Base-by-base conservation (phyloP, 2,329 filamentous ascomycete species). In the Didymella keratinophila region DNA sequence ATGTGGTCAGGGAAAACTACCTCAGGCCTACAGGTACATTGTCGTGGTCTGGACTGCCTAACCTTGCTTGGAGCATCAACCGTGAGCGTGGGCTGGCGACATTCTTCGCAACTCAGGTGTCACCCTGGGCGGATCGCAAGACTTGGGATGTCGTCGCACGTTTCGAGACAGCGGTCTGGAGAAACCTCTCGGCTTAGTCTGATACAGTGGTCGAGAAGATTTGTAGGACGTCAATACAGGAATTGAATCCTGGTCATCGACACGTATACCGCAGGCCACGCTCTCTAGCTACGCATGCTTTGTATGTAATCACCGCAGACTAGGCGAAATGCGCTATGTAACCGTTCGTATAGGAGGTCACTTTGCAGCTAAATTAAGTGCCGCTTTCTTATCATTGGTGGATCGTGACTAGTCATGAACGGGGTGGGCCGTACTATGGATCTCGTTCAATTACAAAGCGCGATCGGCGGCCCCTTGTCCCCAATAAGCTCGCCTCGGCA, bases 161-260 rank as follows among this genome's bases (percentile, higher is more conserved):
- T 16, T 72, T 71, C 48, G 65, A 68, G 49, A 67, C 63, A 18
- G 67, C 66, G 25, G 68, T 66, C 20, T 72, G 66, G 69, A 64
- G 45, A 27, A 62, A 52, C 47, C 47, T 65, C 18, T 23, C 23
- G 5, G 41, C 43, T 18, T 55, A 58, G 23, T 34, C 30, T 7
- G 12, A 14, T 7, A 28, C 8, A 16, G 12, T 20, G 8, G n/a
- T 44, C 18, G 23, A 30, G n/a, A 14, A 42, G 16, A 37, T 25
- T 12, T 14, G 32, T 36, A 28, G 7, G 11, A 27, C 3, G 28
- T 34, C n/a, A 21, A 52, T 36, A 3, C 12, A 14, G 18, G 12
- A 11, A 34, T 8, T 10, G 7, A 27, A 37, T 11, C 25, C 21
- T 45, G 2, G 32, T 52, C 16, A 11, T 45, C 37, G 10, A 41